Evolutionary conservation across 2,329 filamentous ascomycete species (phyloP).

Genomic region (Colletotrichum falcatum): DNA sequence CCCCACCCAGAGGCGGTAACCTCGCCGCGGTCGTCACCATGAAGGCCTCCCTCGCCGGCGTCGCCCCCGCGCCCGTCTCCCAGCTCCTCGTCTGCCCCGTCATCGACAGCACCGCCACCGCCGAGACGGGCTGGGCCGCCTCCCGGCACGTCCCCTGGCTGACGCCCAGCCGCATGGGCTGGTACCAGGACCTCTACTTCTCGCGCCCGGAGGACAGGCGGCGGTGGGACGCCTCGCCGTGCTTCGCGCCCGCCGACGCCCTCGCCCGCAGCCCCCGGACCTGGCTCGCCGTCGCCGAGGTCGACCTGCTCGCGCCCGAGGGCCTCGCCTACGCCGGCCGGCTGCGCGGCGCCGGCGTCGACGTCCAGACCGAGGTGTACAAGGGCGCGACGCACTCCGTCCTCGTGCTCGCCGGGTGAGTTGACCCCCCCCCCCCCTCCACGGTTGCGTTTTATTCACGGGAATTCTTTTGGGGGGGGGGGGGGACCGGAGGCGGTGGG

Average conservation of each 20-base stretch:
- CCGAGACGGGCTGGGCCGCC: slow-evolving; percentile 38
- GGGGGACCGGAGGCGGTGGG: too few species aligned
- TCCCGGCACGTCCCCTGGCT: slow-evolving; percentile 48
- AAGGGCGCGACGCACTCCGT: slow-evolving; percentile 31
- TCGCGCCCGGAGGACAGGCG: slow-evolving; percentile 43
- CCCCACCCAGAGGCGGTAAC: slow-evolving; percentile 38
- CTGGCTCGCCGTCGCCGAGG: slow-evolving; percentile 49
- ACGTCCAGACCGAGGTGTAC: slow-evolving; percentile 20
- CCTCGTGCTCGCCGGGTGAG: slow-evolving; percentile 30
- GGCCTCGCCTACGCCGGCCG: slow-evolving; percentile 47
- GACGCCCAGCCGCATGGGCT: slow-evolving; percentile 50
- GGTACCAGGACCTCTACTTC: slow-evolving; percentile 53
- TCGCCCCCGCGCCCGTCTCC: slow-evolving; percentile 21
- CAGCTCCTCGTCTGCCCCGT: slow-evolving; percentile 48
- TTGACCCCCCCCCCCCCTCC: too few species aligned
- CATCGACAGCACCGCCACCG: slow-evolving; percentile 51
- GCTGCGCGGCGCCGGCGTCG: slow-evolving; percentile 36
- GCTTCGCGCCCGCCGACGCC: slow-evolving; percentile 45
- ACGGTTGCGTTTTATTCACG: not conserved
- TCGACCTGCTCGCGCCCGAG: slow-evolving; percentile 50
- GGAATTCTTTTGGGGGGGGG: too few species aligned
- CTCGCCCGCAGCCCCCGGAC: slow-evolving; percentile 47
- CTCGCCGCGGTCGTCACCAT: slow-evolving; percentile 42
- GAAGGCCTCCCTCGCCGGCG: slow-evolving; percentile 29
- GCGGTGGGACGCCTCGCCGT: slow-evolving; percentile 50